phyloP scores from a whole-genome alignment of 768 basidiomycete genomes.

The Lepiota brunneoincarnata region DNA sequence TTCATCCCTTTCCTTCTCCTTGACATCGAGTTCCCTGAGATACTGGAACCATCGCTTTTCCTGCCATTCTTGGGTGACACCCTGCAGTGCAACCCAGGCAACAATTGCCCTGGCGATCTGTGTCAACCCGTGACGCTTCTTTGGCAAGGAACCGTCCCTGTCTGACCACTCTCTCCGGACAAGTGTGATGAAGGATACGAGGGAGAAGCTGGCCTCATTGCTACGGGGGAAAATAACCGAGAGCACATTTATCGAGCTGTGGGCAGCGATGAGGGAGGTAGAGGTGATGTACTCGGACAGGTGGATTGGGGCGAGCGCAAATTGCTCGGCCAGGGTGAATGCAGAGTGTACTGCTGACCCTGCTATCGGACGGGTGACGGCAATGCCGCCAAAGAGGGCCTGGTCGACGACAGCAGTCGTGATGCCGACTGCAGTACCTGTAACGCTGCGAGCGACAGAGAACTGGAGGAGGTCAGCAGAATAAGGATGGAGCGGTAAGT shows the following conservation, averaged over 20 bases:
- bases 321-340: constrained; percentile 64
- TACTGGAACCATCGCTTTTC: constrained; percentile 67
- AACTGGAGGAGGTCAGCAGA: constrained; percentile 44
- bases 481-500: background rate
- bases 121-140: constrained; percentile 58
- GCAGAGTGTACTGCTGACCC: constrained; percentile 58
- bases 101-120: constrained; percentile 70
- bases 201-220: constrained; percentile 78
- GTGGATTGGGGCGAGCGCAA: constrained; percentile 73
- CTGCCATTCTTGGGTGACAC: constrained; percentile 79
- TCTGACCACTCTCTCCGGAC: constrained; percentile 77
- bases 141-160: constrained; percentile 52
- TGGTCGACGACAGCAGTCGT: constrained; percentile 62
- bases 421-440: constrained; percentile 53
- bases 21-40: constrained; percentile 65
- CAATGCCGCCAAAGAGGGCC: constrained; percentile 60
- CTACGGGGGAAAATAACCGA: constrained; percentile 71
- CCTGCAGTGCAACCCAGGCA: constrained; percentile 79
- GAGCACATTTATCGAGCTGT: constrained; percentile 73
- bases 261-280: constrained; percentile 70
- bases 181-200: constrained; percentile 75
- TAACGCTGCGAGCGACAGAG: constrained; percentile 59
- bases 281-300: constrained; percentile 76
- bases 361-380: constrained; percentile 56
- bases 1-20: constrained; percentile 35